These are phyloP conservation scores for Aspergillus campestris DNA, from an alignment of 495 filamentous ascomycete species.

Conservation along the genomic window DNA sequence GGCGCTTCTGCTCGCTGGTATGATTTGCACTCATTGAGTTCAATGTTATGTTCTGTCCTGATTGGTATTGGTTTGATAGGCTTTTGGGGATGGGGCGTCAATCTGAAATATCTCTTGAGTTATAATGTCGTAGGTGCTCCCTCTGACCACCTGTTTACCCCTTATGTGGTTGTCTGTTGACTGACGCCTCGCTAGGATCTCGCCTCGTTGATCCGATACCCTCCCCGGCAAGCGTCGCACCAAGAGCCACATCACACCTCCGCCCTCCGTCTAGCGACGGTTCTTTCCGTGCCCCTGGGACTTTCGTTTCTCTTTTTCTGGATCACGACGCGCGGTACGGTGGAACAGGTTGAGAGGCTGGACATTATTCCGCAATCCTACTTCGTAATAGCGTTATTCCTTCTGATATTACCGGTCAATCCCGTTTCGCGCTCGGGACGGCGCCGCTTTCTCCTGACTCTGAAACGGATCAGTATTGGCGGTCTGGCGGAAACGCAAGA, in stretches of 20 bases:
- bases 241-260: slow-evolving; percentile 68
- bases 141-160: neutral
- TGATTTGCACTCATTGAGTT: slow-evolving; percentile 2
- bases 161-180: slow-evolving; percentile 10
- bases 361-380: slow-evolving; percentile 76
- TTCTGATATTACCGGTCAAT: slow-evolving; percentile 67
- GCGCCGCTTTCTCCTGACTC: slow-evolving; percentile 58
- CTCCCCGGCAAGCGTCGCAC: slow-evolving; percentile 51
- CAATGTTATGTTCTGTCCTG: neutral
- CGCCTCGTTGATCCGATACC: slow-evolving; percentile 71
- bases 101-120: slow-evolving; percentile 70
- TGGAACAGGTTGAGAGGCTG: slow-evolving; percentile 58
- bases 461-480: slow-evolving; percentile 67
- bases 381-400: slow-evolving; percentile 57
- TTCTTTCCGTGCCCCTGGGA: slow-evolving; percentile 60
- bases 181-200: slow-evolving; percentile 49
- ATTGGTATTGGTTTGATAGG: slow-evolving; percentile 38
- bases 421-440: slow-evolving; percentile 65
- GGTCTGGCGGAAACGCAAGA: slow-evolving; percentile 72
- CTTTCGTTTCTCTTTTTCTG: slow-evolving; percentile 74
- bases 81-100: slow-evolving; percentile 85
- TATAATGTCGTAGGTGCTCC: slow-evolving; percentile 55
- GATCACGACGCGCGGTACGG: slow-evolving; percentile 61
- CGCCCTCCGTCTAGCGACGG: slow-evolving; percentile 70
- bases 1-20: slow-evolving; percentile 72